These are phyloP conservation scores for Neolentinus lepideus DNA, from an alignment of 1,284 basidiomycete genomes.

Conservation along the genomic window DNA sequence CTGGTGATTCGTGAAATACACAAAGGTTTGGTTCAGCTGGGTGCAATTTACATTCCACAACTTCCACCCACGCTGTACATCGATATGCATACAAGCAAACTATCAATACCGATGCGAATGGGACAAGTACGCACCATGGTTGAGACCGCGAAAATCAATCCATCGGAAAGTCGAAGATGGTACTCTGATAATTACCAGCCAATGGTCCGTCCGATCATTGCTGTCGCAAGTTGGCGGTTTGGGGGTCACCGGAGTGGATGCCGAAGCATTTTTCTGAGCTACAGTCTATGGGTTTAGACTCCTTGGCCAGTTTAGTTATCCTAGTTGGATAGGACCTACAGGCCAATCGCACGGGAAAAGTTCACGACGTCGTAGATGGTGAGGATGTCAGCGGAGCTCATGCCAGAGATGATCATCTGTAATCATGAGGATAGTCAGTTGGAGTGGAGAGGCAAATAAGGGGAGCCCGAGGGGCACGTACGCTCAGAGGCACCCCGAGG, in stretches of 20 bases:
- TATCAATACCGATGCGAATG: too few relatives aligned
- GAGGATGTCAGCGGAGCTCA: conserved; percentile 59
- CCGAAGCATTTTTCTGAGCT: conserved; percentile 67
- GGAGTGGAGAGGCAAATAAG: neutral
- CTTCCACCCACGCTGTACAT: too few relatives aligned
- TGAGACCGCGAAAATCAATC: too few relatives aligned
- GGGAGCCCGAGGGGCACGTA: neutral
- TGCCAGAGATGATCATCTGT: conserved; percentile 38
- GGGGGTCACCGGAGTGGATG: conserved; percentile 49
- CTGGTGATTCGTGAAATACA: too few relatives aligned
- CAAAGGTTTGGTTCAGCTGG: too few relatives aligned
- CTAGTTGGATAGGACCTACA: conserved; percentile 27
- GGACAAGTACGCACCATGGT: conserved; percentile 28
- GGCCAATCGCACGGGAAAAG: conserved; percentile 53
- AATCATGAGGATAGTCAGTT: neutral
- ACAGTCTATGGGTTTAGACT: neutral
- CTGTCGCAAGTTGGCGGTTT: conserved; percentile 63
- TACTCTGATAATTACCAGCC: conserved; percentile 46
- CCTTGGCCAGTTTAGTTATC: neutral
- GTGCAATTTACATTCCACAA: too few relatives aligned
- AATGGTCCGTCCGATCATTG: conserved; percentile 40
- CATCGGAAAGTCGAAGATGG: too few relatives aligned
- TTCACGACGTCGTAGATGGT: conserved; percentile 51
- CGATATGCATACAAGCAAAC: too few relatives aligned
- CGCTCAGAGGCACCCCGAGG: neutral